Evolutionary conservation across 257 asterid species (phyloP), one percentile per base, ranked within the genome.

Genomic region (Solanum bulbocastanum): DNA sequence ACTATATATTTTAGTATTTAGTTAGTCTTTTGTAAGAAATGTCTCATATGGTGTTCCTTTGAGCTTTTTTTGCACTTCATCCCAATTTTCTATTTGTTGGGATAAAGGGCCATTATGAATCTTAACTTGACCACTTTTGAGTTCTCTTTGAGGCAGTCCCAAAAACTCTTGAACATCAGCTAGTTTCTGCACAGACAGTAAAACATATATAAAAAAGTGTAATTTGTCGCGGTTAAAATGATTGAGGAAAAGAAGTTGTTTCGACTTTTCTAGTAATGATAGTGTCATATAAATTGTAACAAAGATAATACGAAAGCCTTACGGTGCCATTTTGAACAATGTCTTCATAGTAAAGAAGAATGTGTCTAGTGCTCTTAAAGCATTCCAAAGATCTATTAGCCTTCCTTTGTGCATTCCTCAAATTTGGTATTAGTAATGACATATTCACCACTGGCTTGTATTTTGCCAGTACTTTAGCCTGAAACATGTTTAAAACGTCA

Each of bases 281-380:
- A 2, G 2, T 52, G 62, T 52, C 62, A 1, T 52, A 52, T 52
- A 52, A 52, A 52, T 1, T 52, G 62, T 1, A 52, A 52, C n/a
- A 52, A 10, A 13, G 15, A 9, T 23, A 35, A 15, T 87, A 65
- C 4, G n/a, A 32, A 10, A 22, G 87, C 25, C 91, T 89, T 88
- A 96, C 99, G 27, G 92, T 91, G 56, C 39, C 88, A 89, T 94
- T 94, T 62, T 92, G 88, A 27, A 94, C 90, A 56, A 96, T 46
- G 71, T 96, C 98, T 86, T 95, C 99, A 27, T 96, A 96, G 93
- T 93, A 95, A 37, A 96, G 90, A 20, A 94, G 89, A 60, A 94
- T 90, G 89, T 94, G 98, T 13, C 97, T 91, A 15, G 94, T 91
- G 91, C 87, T 93, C 83, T 92, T 94, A 90, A 94, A 95, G 89